Conservation (phyloP, 441 rosid genomes). For the Arabidopsis hybrid region DNA sequence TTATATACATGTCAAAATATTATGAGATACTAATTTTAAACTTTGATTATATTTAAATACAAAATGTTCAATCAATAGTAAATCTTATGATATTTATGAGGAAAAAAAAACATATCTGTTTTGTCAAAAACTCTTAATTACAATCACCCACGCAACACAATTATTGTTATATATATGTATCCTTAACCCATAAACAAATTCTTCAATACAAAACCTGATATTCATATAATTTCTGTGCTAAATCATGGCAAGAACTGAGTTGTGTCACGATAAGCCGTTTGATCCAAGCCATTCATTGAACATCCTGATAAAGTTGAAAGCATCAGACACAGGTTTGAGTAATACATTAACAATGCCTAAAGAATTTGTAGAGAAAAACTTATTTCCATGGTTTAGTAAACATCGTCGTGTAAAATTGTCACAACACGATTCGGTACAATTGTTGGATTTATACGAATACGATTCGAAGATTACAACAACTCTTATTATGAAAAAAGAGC, state of each 20-base stretch:
- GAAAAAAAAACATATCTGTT: neutral
- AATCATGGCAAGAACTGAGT: neutral
- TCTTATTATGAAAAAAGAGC: neutral
- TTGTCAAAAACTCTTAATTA: neutral
- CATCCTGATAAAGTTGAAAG: constrained; percentile 7
- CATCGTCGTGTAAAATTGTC: neutral
- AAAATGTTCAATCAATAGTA: neutral
- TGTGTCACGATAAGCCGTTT: neutral
- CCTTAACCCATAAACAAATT: neutral
- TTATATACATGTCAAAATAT: too few species aligned
- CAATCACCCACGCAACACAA: neutral
- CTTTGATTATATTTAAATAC: neutral
- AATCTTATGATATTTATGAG: neutral
- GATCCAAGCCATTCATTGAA: constrained; percentile 1
- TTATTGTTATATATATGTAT: neutral
- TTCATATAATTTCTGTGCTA: too few species aligned
- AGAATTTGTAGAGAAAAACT: neutral
- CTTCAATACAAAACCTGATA: neutral
- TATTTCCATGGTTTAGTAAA: neutral
- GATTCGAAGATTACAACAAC: constrained; percentile 2
- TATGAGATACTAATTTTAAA: too few species aligned
- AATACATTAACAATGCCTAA: neutral
- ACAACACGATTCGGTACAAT: neutral
- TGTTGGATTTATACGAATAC: neutral
- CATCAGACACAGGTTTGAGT: constrained; percentile 1